Evolutionary conservation across 108 stramenopile genomes (phyloP).

Genomic region (Fragilaria radians): DNA sequence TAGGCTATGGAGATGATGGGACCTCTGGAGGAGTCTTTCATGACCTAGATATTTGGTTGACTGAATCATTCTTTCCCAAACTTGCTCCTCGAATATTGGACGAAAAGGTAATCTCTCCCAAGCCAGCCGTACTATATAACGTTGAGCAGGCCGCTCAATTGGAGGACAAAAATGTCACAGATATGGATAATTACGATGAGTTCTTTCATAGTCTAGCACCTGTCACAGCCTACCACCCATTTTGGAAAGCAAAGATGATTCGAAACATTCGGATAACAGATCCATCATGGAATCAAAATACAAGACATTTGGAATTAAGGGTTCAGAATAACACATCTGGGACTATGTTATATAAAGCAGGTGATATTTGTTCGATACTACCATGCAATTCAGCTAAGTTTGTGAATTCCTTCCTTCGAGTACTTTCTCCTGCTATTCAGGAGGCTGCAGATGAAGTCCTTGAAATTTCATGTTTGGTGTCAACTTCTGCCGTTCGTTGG

Average conservation of each 20-base stretch:
- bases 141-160: too few species aligned
- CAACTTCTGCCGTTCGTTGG: conserved; percentile 29
- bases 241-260: too few species aligned
- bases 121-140: too few species aligned
- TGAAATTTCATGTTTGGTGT: conserved; percentile 27
- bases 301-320: conserved; percentile 54
- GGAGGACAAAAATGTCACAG: too few species aligned
- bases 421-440: conserved; percentile 49
- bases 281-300: conserved; percentile 71
- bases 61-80: conserved; percentile 25
- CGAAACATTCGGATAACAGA: conserved; percentile 63
- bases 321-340: background rate
- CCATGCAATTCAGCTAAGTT: conserved; percentile 50
- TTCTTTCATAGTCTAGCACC: too few species aligned
- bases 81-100: too few species aligned
- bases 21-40: conserved; percentile 76
- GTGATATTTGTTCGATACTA: conserved; percentile 67
- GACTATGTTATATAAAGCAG: conserved; percentile 57
- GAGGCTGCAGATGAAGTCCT: conserved; percentile 39
- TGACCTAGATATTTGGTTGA: conserved; percentile 78
- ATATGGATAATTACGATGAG: too few species aligned
- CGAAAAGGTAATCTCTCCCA: conserved; percentile 20
- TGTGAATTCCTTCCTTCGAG: conserved; percentile 51
- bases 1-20: conserved; percentile 85
- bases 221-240: too few species aligned